A percentile compares a stretch with the other conserved stretches of the same genome.
These are phyloP conservation scores for Alternaria dauci DNA, from an alignment of 2,329 filamentous ascomycete genomes.

Conservation along the genomic window DNA sequence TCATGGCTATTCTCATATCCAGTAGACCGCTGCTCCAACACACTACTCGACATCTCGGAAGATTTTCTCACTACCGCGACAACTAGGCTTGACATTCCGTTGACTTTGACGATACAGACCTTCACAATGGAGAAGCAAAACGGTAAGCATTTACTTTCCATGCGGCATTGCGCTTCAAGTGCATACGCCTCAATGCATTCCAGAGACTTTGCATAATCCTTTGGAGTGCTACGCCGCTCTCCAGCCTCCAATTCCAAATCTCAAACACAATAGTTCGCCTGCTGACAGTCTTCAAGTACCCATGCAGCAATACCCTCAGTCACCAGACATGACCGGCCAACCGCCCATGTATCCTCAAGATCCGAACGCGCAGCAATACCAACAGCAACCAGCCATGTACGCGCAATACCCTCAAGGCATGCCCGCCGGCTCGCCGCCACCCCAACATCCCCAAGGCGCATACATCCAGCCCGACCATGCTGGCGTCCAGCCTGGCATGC, in stretches of 20 bases:
- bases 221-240: neutral
- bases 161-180: neutral
- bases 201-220: neutral
- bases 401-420: constrained; percentile 24
- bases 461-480: constrained; percentile 25
- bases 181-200: neutral
- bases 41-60: neutral
- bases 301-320: constrained; percentile 50
- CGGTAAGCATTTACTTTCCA: constrained; percentile 33
- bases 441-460: constrained; percentile 34
- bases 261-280: neutral
- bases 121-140: constrained; percentile 48
- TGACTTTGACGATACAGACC: neutral
- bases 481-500: constrained; percentile 41
- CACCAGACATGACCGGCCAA: constrained; percentile 38
- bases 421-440: constrained; percentile 30
- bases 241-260: neutral
- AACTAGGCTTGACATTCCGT: neutral
- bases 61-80: neutral
- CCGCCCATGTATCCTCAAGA: constrained; percentile 46
- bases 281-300: constrained; percentile 40
- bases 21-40: neutral
- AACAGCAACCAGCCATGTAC: constrained; percentile 26
- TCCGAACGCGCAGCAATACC: constrained; percentile 30
- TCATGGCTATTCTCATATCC: neutral